Base-by-base conservation (phyloP, 2,329 filamentous ascomycete genomes). In the Conoideocrella luteorostrata region DNA sequence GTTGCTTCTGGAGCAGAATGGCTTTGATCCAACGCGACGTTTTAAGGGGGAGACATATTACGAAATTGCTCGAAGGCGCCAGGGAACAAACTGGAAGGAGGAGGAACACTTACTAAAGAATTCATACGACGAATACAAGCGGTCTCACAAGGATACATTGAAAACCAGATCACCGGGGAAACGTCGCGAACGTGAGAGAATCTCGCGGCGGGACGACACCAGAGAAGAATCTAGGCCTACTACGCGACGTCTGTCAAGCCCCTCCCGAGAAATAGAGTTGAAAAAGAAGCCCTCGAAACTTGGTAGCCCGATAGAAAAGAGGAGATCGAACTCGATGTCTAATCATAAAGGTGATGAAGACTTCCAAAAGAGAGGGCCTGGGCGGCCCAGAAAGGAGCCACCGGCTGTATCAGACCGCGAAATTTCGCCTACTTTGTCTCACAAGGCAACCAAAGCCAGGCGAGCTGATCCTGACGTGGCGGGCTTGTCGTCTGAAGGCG, bases 51-150 rank as follows among this genome's bases (percentile, higher is more conserved):
- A 86, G 54, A 84, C 86, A 0, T 98, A 97, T 62, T 86, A 81
- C 56, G 89, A 98, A 51, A 82, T 97, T 48, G 88, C 93, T 2
- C 79, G 84, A 54, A 82, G 88, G 38, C 81, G 88, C 32, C 82
- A 82, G 52, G 91, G 93, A 0, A 87, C 90, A 7, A 85, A 88
- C 47, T 96, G 90, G 88, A 84, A 91, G 60, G 82, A 91, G 49
- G 93, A 98, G 61, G 82, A 86, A 50, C 78, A 88, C 34, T 70
- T 94, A 44, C 65, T 98, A 39, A 90, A 90, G 60, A 75, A 82
- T 30, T 79, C 85, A 4, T 89, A 82, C 51, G 83, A 89, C 45
- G 75, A 77, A 23, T 79, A 77, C 52, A 77, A 72, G 50, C 77
- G 75, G 43, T 62, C 61, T 2, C 69, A 74, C 39, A 77, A 74